These are phyloP conservation scores for Dipodascus albidus DNA, from an alignment of 805 yeast species.

Conservation along the genomic window DNA sequence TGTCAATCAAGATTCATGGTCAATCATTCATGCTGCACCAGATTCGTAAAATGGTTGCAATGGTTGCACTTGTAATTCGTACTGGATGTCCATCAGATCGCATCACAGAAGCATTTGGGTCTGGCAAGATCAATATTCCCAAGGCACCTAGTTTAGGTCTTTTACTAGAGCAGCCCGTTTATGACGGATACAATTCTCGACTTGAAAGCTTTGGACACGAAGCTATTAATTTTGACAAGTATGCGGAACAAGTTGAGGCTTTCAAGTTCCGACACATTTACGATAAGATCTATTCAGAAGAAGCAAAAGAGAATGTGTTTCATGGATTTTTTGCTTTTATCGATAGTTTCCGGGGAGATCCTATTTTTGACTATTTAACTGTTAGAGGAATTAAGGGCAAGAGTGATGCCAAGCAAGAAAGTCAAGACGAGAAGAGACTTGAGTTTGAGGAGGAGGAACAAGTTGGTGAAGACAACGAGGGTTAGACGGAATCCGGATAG, in stretches of 20 bases:
- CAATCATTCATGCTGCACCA: slow-evolving; percentile 98
- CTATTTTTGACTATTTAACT: slow-evolving; percentile 44
- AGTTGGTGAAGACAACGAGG: slow-evolving; percentile 24
- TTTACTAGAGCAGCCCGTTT: slow-evolving; percentile 82
- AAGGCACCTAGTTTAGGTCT: slow-evolving; percentile 96
- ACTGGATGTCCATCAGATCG: slow-evolving; percentile 74
- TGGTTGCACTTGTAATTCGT: slow-evolving; percentile 79
- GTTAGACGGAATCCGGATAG: slow-evolving; percentile 3
- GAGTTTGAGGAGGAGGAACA: slow-evolving; percentile 23
- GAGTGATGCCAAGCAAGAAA: slow-evolving; percentile 7
- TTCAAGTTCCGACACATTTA: slow-evolving; percentile 85
- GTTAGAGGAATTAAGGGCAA: slow-evolving; percentile 22
- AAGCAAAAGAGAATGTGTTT: slow-evolving; percentile 75
- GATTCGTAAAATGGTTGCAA: slow-evolving; percentile 94
- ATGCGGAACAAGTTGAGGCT: slow-evolving; percentile 59
- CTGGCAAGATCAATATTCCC: slow-evolving; percentile 75
- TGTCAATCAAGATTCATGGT: slow-evolving; percentile 91
- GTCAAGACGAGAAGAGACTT: not conserved
- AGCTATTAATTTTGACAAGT: slow-evolving; percentile 55
- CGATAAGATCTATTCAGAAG: slow-evolving; percentile 86
- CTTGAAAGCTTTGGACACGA: slow-evolving; percentile 69
- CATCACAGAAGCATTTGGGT: slow-evolving; percentile 65
- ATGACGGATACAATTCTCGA: slow-evolving; percentile 68
- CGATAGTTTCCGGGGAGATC: slow-evolving; percentile 65
- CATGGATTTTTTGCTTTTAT: slow-evolving; percentile 86